A percentile compares a stretch with the other conserved stretches of the same genome.
These are phyloP conservation scores for Mycena indigotica DNA, from an alignment of 768 basidiomycete genomes.

Conservation along the genomic window DNA sequence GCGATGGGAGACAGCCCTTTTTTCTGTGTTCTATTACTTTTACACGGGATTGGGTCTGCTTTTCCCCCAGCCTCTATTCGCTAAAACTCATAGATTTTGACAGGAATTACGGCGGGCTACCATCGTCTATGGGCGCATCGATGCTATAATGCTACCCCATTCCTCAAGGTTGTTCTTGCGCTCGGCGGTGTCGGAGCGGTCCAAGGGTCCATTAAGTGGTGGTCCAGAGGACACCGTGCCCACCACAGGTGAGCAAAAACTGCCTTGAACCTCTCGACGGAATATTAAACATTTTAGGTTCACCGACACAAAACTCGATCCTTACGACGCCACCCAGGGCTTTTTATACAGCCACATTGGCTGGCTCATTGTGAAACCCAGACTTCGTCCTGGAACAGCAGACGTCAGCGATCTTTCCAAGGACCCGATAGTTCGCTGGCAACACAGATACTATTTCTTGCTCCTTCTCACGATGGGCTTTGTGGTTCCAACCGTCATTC, in stretches of 20 bases:
- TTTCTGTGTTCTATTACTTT: constrained; percentile 42
- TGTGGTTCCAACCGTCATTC: constrained; percentile 72
- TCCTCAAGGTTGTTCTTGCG: constrained; percentile 83
- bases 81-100: background rate
- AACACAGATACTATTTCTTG: constrained; percentile 76
- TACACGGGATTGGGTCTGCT: constrained; percentile 70
- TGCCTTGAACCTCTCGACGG: background rate
- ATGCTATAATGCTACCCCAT: constrained; percentile 85
- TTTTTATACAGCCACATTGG: constrained; percentile 84
- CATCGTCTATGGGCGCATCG: constrained; percentile 97
- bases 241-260: constrained; percentile 77
- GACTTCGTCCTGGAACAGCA: constrained; percentile 85
- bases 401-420: constrained; percentile 86
- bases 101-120: constrained; percentile 90
- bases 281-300: background rate
- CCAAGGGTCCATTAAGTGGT: constrained; percentile 98
- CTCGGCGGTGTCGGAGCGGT: constrained; percentile 87
- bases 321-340: constrained; percentile 89
- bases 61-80: constrained; percentile 1
- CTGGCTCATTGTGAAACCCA: constrained; percentile 92
- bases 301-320: constrained; percentile 95
- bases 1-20: constrained; percentile 72
- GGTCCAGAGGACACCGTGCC: constrained; percentile 95
- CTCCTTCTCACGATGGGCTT: constrained; percentile 74
- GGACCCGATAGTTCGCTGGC: constrained; percentile 82